Conservation (phyloP, 192 early-diverging fungal genomes). For the Thoreauomyces humboldtii region DNA sequence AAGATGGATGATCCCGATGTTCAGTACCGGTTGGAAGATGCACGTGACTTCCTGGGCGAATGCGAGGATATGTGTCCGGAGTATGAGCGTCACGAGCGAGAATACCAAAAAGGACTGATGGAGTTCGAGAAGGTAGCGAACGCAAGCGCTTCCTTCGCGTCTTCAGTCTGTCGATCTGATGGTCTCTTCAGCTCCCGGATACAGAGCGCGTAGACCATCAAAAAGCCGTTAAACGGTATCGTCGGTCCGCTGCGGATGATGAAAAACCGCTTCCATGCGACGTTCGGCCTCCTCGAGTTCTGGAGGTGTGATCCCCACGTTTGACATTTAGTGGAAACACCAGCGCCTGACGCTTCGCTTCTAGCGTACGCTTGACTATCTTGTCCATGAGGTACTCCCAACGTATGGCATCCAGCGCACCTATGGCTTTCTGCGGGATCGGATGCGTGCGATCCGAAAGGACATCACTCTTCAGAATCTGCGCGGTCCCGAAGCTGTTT, state of each 20-base stretch:
- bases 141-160: too few relatives aligned
- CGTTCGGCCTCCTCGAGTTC: slow-evolving; percentile 73
- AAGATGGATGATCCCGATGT: slow-evolving; percentile 61
- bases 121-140: slow-evolving; percentile 67
- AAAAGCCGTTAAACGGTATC: slow-evolving; percentile 78
- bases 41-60: slow-evolving; percentile 69
- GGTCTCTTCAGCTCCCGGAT: slow-evolving; percentile 45
- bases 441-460: slow-evolving; percentile 78
- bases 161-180: too few relatives aligned
- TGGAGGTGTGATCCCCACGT: slow-evolving; percentile 58
- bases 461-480: slow-evolving; percentile 88
- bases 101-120: slow-evolving; percentile 70
- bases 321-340: not conserved
- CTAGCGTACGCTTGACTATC: slow-evolving; percentile 47
- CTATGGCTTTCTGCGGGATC: slow-evolving; percentile 81
- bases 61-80: slow-evolving; percentile 88
- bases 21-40: slow-evolving; percentile 58
- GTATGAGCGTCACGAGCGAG: slow-evolving; percentile 83
- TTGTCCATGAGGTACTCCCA: slow-evolving; percentile 34
- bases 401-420: slow-evolving; percentile 59
- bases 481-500: slow-evolving; percentile 63
- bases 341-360: not conserved
- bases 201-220: slow-evolving; percentile 63
- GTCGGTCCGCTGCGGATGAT: slow-evolving; percentile 80
- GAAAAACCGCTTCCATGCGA: slow-evolving; percentile 85